Conservation (phyloP, 495 filamentous ascomycete species). For the Talaromyces trachyspermus region DNA sequence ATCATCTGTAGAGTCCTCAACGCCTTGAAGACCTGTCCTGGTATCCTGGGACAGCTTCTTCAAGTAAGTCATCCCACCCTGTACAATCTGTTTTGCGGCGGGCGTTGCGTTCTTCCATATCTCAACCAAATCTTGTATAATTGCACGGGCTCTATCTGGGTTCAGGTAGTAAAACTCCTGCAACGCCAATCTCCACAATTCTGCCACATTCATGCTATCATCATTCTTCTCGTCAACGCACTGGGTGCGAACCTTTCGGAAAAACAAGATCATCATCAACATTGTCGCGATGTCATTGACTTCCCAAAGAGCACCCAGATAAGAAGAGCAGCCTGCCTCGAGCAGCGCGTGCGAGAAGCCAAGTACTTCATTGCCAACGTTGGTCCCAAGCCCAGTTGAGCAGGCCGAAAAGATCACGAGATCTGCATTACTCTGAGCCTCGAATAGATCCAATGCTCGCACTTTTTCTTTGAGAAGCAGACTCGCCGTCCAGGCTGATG, state of each 20-base stretch:
- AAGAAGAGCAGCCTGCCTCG: neutral
- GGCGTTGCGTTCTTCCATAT: neutral
- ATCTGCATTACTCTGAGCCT: neutral
- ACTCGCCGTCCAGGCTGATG: neutral
- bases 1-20: no score
- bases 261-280: neutral
- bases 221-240: no score
- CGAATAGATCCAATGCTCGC: neutral
- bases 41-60: neutral
- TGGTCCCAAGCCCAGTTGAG: neutral
- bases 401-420: neutral
- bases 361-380: neutral
- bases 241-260: neutral
- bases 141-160: neutral
- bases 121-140: neutral
- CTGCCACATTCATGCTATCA: neutral
- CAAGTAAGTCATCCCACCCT: neutral
- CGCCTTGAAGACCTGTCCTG: neutral
- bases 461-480: constrained; percentile 3
- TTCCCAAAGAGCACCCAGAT: neutral
- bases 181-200: neutral
- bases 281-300: neutral
- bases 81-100: neutral
- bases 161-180: constrained; percentile 1
- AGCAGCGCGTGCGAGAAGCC: neutral